Conservation (phyloP, 306 rosid species). For the peach (Prunus persica) region DNA sequence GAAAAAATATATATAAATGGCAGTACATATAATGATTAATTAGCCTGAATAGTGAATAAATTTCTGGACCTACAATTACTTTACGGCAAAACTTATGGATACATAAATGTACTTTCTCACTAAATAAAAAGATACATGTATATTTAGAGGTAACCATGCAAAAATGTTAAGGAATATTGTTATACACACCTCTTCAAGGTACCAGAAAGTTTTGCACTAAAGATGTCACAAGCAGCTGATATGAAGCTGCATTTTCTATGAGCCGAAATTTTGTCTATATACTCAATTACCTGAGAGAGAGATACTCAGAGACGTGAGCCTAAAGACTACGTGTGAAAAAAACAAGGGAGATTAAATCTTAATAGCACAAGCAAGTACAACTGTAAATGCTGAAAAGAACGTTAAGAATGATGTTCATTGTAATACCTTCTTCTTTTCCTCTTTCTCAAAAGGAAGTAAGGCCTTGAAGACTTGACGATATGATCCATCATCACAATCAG, state of each 20-base stretch:
- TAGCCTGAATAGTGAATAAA: neutral
- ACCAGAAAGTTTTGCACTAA: conserved; percentile 86
- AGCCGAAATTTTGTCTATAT: conserved; percentile 75
- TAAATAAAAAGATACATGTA: neutral
- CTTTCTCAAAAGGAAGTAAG: conserved; percentile 80
- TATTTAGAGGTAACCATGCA: neutral
- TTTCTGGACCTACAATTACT: neutral
- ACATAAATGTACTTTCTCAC: neutral
- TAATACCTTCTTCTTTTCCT: conserved; percentile 70
- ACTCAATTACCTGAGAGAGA: conserved; percentile 61
- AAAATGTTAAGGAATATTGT: neutral
- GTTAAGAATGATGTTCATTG: neutral
- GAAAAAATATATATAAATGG: neutral
- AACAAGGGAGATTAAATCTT: conserved; percentile 1
- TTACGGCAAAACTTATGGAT: neutral
- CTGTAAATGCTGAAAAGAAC: conserved; percentile 18
- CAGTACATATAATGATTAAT: neutral
- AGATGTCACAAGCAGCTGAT: conserved; percentile 74
- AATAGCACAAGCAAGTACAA: conserved; percentile 1
- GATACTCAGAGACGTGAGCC: conserved; percentile 6
- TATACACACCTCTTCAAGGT: conserved; percentile 69
- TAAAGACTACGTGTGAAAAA: conserved; percentile 12
- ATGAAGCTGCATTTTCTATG: conserved; percentile 73
- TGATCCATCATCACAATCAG: conserved; percentile 70
- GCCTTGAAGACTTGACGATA: conserved; percentile 82